A percentile compares a stretch with the other conserved stretches of the same genome.
These are phyloP conservation scores for Miscanthus sacchariflorus DNA, from an alignment of 202 grass and related monocot genomes.

Conservation along the genomic window DNA sequence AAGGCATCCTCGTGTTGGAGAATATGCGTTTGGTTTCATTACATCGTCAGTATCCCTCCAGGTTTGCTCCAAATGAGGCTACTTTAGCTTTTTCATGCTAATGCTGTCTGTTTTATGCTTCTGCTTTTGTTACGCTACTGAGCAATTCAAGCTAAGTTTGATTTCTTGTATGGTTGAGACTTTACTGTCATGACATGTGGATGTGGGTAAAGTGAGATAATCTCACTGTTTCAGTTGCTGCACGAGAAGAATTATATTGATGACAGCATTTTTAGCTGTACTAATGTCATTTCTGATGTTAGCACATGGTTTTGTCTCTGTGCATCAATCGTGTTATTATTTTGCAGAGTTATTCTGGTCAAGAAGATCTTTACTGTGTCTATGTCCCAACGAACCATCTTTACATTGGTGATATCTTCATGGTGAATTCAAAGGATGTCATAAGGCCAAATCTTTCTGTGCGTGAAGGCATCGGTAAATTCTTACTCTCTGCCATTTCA, in stretches of 20 bases:
- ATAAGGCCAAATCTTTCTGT: conserved; percentile 95
- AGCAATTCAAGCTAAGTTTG: neutral
- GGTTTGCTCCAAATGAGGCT: conserved; percentile 38
- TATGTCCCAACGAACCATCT: conserved; percentile 96
- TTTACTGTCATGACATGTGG: neutral
- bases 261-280: neutral
- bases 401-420: conserved; percentile 93
- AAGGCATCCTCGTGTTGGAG: conserved; percentile 89
- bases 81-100: neutral
- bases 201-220: neutral
- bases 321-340: conserved; percentile 31
- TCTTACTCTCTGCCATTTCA: neutral
- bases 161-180: conserved; percentile 17
- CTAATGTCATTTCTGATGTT: conserved; percentile 34
- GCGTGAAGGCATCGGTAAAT: conserved; percentile 91
- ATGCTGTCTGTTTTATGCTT: conserved; percentile 7
- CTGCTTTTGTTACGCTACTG: conserved; percentile 8
- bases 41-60: conserved; percentile 90
- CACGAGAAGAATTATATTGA: neutral
- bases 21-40: conserved; percentile 96
- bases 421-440: conserved; percentile 92
- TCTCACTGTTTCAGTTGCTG: neutral
- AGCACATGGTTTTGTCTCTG: neutral
- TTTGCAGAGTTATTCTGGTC: conserved; percentile 76
- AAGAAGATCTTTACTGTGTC: conserved; percentile 86